These are phyloP conservation scores for Anisodus tanguticus DNA, from an alignment of 257 asterid genomes.

Conservation along the genomic window DNA sequence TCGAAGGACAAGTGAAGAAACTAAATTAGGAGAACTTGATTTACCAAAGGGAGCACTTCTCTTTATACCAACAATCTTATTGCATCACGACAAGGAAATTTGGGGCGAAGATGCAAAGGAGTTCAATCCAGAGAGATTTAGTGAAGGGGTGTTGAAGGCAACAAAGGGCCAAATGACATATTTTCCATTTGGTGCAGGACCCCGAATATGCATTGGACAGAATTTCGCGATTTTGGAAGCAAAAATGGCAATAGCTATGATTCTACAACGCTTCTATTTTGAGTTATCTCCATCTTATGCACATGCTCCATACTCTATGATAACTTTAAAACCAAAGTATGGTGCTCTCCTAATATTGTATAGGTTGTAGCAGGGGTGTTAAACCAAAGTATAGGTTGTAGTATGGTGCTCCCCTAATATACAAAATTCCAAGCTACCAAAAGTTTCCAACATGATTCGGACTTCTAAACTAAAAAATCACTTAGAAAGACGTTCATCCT, in stretches of 20 bases:
- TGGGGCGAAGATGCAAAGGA: constrained; percentile 46
- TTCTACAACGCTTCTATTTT: constrained; percentile 40
- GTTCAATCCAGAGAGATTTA: constrained; percentile 44
- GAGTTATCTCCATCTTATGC: constrained; percentile 44
- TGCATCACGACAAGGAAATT: constrained; percentile 38
- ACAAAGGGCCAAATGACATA: constrained; percentile 33
- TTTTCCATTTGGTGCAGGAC: constrained; percentile 49
- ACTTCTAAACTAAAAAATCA: no score
- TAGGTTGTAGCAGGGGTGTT: constrained; percentile 16
- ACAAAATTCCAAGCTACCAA: no score
- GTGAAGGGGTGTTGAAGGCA: constrained; percentile 39
- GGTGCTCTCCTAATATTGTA: constrained; percentile 40
- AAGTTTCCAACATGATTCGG: no score
- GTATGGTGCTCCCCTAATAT: no score
- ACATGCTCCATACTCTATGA: constrained; percentile 37
- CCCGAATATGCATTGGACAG: constrained; percentile 44
- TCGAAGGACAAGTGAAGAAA: constrained; percentile 34
- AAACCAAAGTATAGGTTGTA: constrained; percentile 33
- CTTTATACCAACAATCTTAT: constrained; percentile 35
- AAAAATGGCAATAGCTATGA: constrained; percentile 43
- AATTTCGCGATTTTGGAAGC: constrained; percentile 44
- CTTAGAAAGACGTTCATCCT: no score
- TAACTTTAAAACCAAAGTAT: constrained; percentile 40
- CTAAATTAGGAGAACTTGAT: constrained; percentile 30
- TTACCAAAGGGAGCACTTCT: constrained; percentile 35